Percentiles rank a stretch among this genome's conserved stretches.
phyloP scores from a whole-genome alignment of 345 rosid species.

The Eucalyptus erythrocorys region DNA sequence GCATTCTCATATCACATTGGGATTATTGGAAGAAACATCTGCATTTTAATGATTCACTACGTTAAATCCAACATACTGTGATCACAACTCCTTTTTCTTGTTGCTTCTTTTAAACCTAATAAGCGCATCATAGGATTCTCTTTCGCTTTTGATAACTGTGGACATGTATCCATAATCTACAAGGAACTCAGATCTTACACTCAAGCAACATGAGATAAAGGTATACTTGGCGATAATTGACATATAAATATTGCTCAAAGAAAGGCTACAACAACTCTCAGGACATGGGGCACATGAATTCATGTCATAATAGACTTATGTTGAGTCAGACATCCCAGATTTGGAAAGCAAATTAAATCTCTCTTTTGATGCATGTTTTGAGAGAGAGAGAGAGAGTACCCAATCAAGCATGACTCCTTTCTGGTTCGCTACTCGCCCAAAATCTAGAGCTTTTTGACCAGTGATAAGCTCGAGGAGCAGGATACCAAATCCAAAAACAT shows the following conservation, averaged over 20 bases:
- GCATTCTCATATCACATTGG: background rate
- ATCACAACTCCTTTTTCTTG: background rate
- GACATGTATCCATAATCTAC: background rate
- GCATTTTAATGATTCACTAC: background rate
- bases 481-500: slow-evolving; percentile 91
- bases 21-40: background rate
- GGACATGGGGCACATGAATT: background rate
- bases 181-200: background rate
- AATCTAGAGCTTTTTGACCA: slow-evolving; percentile 81
- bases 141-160: background rate
- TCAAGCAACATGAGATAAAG: background rate
- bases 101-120: background rate
- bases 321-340: background rate
- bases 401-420: slow-evolving; percentile 96
- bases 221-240: background rate
- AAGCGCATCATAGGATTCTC: background rate
- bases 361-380: background rate
- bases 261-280: background rate
- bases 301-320: background rate
- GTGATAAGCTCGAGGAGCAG: slow-evolving; percentile 90
- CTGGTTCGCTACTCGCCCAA: slow-evolving; percentile 80
- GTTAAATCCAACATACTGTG: background rate
- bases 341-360: background rate
- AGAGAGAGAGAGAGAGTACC: slow-evolving; percentile 17
- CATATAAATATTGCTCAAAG: background rate